Base-by-base conservation (phyloP, 129 eudicot species). In the Calendula officinalis region DNA sequence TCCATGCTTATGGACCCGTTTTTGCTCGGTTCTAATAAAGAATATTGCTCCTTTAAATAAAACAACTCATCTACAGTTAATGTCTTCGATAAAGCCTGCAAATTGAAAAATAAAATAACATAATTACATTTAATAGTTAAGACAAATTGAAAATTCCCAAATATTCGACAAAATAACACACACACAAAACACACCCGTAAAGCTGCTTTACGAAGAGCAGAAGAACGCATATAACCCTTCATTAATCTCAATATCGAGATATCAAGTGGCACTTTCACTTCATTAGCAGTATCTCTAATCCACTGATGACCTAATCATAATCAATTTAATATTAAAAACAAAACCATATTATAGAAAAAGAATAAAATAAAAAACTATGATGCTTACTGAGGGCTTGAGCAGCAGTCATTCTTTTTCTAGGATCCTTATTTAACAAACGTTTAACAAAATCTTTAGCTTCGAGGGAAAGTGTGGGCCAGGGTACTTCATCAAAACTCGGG, bases 361-460 rank as follows among this genome's bases (percentile, higher is more conserved):
- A 15, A 66, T 6, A 17, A 42, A 13, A 39, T 7, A 51, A 16
- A 11, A 37, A 37, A 4, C 6, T 7, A 6, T 12, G 59, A 52
- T 60, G 68, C 97, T 75, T 70, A 94, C 99, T 71, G 36, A 89
- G 69, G 58, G 88, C 99, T 67, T 89, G 99, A 64, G 95, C 85
- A 15, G 99, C 99, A 0, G 97, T 94, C 84, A 94, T 79, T 79
- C 99, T 75, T 82, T 94, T 94, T 59, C 97, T 76, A 8, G 95
- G 95, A 63, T 94, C 99, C 53, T 94, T 94, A 27, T 82, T 88
- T 56, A 94, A 70, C 30, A 88, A 70, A 14, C 90, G 85, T 61
- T 86, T 94, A 52, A 92, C 96, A 49, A 92, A 83, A 71, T 92
- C 99, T 81, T 81, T 92, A 12, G 96, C 96, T 49, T 92, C 96